A percentile compares a stretch with the other conserved stretches of the same genome.
Conservation (phyloP, 805 yeast species). For the Saccharomycopsis sp. region DNA sequence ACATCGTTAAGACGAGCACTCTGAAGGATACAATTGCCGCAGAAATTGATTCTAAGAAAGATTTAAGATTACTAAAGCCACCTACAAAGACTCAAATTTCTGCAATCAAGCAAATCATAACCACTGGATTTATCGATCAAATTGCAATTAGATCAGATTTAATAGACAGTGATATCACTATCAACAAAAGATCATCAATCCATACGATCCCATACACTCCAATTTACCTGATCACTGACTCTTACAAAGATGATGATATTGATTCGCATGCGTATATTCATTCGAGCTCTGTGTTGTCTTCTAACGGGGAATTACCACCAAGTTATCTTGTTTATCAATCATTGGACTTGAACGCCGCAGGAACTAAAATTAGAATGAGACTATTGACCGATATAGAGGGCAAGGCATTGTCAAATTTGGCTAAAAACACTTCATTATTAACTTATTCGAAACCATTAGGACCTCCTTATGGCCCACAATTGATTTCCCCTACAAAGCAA, state of each 20-base stretch:
- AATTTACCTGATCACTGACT: slow-evolving; percentile 31
- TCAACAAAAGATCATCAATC: slow-evolving; percentile 52
- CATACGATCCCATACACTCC: slow-evolving; percentile 61
- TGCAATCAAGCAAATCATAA: slow-evolving; percentile 82
- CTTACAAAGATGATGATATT: slow-evolving; percentile 25
- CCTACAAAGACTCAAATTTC: slow-evolving; percentile 66
- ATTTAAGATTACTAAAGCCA: slow-evolving; percentile 45
- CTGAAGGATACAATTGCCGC: slow-evolving; percentile 54
- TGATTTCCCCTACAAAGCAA: slow-evolving; percentile 56
- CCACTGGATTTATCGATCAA: slow-evolving; percentile 91
- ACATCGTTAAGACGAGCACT: slow-evolving; percentile 63
- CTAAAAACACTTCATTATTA: slow-evolving; percentile 61
- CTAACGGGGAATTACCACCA: slow-evolving; percentile 67
- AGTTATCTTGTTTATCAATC: slow-evolving; percentile 68
- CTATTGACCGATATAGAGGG: slow-evolving; percentile 73
- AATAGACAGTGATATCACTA: slow-evolving; percentile 51
- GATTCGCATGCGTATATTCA: slow-evolving; percentile 61
- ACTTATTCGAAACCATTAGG: slow-evolving; percentile 90
- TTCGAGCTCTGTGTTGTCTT: slow-evolving; percentile 60
- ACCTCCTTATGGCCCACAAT: slow-evolving; percentile 79
- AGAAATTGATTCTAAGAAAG: slow-evolving; percentile 31
- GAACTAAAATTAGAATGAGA: slow-evolving; percentile 55
- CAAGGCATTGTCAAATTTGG: slow-evolving; percentile 69
- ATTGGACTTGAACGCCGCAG: slow-evolving; percentile 43
- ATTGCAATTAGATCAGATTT: slow-evolving; percentile 79